Percentiles rank a stretch among this genome's conserved stretches.
Conservation (phyloP, 169 alveolate species). For the Cystoisospora suis region DNA sequence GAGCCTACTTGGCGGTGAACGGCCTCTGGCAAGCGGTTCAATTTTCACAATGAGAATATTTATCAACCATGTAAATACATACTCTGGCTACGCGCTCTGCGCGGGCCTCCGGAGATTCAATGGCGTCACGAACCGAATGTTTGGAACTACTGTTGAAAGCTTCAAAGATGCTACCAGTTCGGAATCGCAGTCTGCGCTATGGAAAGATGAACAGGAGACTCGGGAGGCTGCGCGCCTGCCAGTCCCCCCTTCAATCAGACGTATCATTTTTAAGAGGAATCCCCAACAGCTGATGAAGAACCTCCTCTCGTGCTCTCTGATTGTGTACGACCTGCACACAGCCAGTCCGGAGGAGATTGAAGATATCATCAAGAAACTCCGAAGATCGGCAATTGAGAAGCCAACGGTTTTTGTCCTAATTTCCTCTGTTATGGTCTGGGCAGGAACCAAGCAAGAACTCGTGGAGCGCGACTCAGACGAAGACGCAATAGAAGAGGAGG, state of each 20-base stretch:
- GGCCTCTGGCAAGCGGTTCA: too few relatives aligned
- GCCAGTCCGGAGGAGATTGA: conserved; percentile 82
- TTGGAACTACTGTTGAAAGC: conserved; percentile 26
- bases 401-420: conserved; percentile 76
- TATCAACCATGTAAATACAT: conserved; percentile 55
- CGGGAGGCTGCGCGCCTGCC: not conserved
- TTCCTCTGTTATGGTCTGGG: conserved; percentile 89
- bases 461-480: conserved; percentile 43
- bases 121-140: conserved; percentile 42
- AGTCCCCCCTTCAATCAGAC: conserved; percentile 26
- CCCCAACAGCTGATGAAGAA: conserved; percentile 41
- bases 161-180: not conserved
- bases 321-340: conserved; percentile 79
- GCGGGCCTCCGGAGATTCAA: conserved; percentile 44
- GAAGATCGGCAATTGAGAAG: conserved; percentile 48
- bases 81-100: conserved; percentile 59
- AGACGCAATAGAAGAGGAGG: conserved; percentile 50
- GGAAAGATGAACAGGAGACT: not conserved
- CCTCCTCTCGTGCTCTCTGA: conserved; percentile 54
- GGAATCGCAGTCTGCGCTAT: not conserved
- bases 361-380: conserved; percentile 69
- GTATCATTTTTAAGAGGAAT: conserved; percentile 20
- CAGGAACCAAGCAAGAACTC: conserved; percentile 73
- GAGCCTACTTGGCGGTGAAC: too few relatives aligned
- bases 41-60: conserved; percentile 48